phyloP scores from a whole-genome alignment of 1,139 yeast genomes.

The Taphrina wiesneri region DNA sequence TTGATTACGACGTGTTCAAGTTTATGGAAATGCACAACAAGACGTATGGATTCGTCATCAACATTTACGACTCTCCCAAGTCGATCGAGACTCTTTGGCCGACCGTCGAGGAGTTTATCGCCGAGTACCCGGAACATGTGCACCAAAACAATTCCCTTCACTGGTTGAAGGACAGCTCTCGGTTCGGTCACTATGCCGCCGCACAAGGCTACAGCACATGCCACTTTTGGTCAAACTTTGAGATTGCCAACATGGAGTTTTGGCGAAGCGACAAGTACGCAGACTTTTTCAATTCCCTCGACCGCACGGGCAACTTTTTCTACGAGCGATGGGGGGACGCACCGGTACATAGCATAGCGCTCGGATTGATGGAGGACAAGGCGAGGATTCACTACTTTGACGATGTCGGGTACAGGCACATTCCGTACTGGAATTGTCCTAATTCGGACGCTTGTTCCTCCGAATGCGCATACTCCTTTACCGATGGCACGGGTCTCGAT shows the following conservation, averaged over 20 bases:
- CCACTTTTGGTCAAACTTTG: slow-evolving; percentile 74
- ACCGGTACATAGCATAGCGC: slow-evolving; percentile 61
- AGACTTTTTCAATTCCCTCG: slow-evolving; percentile 69
- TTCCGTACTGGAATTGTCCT: slow-evolving; percentile 32
- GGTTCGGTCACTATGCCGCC: slow-evolving; percentile 53
- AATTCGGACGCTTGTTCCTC: slow-evolving; percentile 9
- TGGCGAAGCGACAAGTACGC: slow-evolving; percentile 73
- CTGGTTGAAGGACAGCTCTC: slow-evolving; percentile 65
- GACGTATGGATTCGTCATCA: slow-evolving; percentile 67
- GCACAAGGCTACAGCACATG: slow-evolving; percentile 55
- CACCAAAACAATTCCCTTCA: slow-evolving; percentile 69
- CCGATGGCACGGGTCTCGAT: slow-evolving; percentile 32
- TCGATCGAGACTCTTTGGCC: slow-evolving; percentile 84
- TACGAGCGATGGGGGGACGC: slow-evolving; percentile 95
- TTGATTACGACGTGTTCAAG: slow-evolving; percentile 78
- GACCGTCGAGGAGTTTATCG: slow-evolving; percentile 65
- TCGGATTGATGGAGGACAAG: slow-evolving; percentile 29
- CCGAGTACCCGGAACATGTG: slow-evolving; percentile 63
- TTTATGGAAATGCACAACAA: slow-evolving; percentile 75
- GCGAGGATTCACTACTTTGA: slow-evolving; percentile 49
- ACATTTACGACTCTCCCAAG: slow-evolving; percentile 77
- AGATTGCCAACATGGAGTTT: slow-evolving; percentile 66
- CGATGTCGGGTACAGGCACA: slow-evolving; percentile 40
- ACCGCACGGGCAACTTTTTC: slow-evolving; percentile 80
- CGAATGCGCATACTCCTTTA: slow-evolving; percentile 24